Evolutionary conservation across 805 yeast genomes (phyloP), one percentile per base, ranked within the genome.

Genomic region (Zygosaccharomyces rouxii): DNA sequence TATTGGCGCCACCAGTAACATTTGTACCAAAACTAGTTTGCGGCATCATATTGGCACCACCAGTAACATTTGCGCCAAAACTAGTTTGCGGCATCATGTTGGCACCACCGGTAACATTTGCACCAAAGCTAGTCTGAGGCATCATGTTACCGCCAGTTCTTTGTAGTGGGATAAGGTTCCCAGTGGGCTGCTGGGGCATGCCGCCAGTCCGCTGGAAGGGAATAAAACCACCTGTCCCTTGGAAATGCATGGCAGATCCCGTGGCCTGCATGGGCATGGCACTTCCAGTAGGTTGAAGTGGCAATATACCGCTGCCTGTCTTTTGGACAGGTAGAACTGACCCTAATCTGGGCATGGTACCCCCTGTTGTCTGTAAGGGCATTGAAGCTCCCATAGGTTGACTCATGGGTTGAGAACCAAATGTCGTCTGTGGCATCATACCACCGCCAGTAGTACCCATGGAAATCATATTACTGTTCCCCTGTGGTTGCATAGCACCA

Each of bases 231-330:
- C 56, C 53, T 3, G 59, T 50, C 19, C 51, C 50, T 40, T 56
- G 52, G 21, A 47, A 31, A 21, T 58, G 51, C 48, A 54, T 42
- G 13, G 48, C 35, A 11, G 60, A 73, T 28, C 74, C 73, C 7
- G 80, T 73, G 6, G 38, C 38, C 51, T 55, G 62, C 52, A 70
- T 47, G 44, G 63, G 59, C 49, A 59, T 41, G 3, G 53, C 35
- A 35, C 62, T 63, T 14, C 69, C 68, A 42, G 63, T 56, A 3
- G 59, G 46, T 26, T 60, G 57, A 3, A 56, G 62, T 5, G 78
- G 71, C 33, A 71, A 64, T 11, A 68, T 54, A 9, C 76, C 75
- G 33, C 66, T 68, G 13, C 74, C 77, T n/a, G 81, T 77, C 46
- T 68, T 70, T 55, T 75, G 80, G 1, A 71, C 61, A 18, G 71